Evolutionary conservation across 2,329 filamentous ascomycete genomes (phyloP), one percentile per base, ranked within the genome.

Genomic region (Alternaria ventricosa): DNA sequence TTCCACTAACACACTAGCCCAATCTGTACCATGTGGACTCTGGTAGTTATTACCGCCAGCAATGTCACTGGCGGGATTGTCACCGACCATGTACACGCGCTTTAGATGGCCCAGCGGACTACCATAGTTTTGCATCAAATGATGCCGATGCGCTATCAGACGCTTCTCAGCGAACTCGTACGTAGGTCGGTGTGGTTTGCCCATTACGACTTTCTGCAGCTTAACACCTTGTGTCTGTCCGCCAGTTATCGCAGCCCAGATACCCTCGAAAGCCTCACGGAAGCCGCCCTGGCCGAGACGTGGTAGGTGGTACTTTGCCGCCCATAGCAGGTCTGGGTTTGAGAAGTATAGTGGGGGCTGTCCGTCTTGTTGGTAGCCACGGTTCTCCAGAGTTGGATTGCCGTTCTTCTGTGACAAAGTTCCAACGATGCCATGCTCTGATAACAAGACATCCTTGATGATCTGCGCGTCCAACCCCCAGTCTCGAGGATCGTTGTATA

Each of bases 401-500:
- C 89, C 90, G 77, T 97, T 97, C 55, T 88, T 89, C 11, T 84
- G 68, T 0, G 92, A 95, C 45, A 92, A 85, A 0, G 95, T 97
- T 25, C 95, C 96, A 5, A 97, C 78, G 60, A 92, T 88, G 18
- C 96, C 96, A n/a, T 86, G 73, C 18, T 88, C 84, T 0, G 94
- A 97, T 44, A 97, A 85, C 7, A 98, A 83, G 11, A 97, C 82
- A 79, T 99, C 96, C 57, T 91, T 80, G 61, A 98, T 91, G 71
- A 98, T 83, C 76, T 97, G 92, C 3, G 89, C 89, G 79, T 98
- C 95, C 10, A 97, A 86, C 1, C 92, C 94, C 96, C 96, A 99
- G 83, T 99, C 96, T 60, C 96, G 88, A 4, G 96, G 94, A 80
- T 98, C 96, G 78, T 97, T 97, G 86, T 95, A 97, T 7, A 97